A percentile compares a stretch with the other conserved stretches of the same genome.
Conservation (phyloP, 371 early-diverging fungal genomes). For the Dipsacomyces acuminosporus region DNA sequence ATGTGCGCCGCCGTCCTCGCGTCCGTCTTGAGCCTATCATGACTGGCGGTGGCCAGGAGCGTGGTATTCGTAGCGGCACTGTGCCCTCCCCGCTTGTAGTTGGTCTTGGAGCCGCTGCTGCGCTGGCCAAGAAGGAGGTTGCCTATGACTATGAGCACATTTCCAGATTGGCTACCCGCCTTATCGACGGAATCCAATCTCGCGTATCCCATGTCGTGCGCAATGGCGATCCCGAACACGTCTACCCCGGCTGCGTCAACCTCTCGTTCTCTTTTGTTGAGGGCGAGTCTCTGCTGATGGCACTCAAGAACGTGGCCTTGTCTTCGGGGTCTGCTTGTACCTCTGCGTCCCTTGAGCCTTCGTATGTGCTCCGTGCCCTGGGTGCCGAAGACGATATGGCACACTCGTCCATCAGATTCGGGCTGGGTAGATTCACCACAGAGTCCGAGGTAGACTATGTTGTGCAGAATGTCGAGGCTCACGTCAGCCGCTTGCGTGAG, state of each 20-base stretch:
- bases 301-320: slow-evolving; percentile 96
- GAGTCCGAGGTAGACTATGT: slow-evolving; percentile 95
- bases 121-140: slow-evolving; percentile 85
- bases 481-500: slow-evolving; percentile 91
- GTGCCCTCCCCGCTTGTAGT: slow-evolving; percentile 95
- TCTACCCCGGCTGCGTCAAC: slow-evolving; percentile 98
- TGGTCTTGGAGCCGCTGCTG: slow-evolving; percentile 96
- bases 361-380: slow-evolving; percentile 96
- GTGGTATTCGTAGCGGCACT: slow-evolving; percentile 97
- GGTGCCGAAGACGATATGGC: slow-evolving; percentile 99
- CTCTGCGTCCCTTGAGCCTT: slow-evolving; percentile 97
- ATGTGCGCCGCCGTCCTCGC: slow-evolving; percentile 93
- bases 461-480: slow-evolving; percentile 75
- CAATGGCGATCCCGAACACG: slow-evolving; percentile 78
- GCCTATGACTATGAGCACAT: slow-evolving; percentile 80
- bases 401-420: slow-evolving; percentile 98
- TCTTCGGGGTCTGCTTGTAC: slow-evolving; percentile 99
- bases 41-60: slow-evolving; percentile 99
- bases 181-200: slow-evolving; percentile 74
- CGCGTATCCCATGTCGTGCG: slow-evolving; percentile 78
- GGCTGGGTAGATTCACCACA: slow-evolving; percentile 98
- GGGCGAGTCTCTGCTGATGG: slow-evolving; percentile 99
- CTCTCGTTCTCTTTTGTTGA: slow-evolving; percentile 99
- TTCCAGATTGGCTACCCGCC: slow-evolving; percentile 65
- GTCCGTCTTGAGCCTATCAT: slow-evolving; percentile 92